Evolutionary conservation across 768 basidiomycete species (phyloP).

Genomic region (Tulasnella calospora): DNA sequence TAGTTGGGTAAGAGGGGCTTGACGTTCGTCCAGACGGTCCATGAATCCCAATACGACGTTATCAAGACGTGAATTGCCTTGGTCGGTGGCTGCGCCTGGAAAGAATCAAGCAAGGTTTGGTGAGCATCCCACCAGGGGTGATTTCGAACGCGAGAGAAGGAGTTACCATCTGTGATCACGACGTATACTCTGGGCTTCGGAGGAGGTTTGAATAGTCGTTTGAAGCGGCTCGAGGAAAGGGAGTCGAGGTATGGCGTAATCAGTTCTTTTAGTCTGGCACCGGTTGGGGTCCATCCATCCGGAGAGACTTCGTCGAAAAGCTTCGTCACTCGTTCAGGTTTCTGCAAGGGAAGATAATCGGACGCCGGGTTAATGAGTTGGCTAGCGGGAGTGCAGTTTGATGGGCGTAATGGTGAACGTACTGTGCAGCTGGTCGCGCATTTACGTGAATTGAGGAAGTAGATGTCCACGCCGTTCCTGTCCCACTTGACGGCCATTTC

Average conservation of each 20-base stretch:
- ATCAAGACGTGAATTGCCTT: neutral
- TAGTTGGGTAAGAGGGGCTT: slow-evolving; percentile 40
- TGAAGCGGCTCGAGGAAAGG: neutral
- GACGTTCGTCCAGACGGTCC: slow-evolving; percentile 38
- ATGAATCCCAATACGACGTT: neutral
- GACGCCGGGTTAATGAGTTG: neutral
- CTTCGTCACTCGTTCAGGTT: neutral
- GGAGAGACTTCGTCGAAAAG: slow-evolving; percentile 7
- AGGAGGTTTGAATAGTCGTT: neutral
- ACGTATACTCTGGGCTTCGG: neutral
- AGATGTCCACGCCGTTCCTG: slow-evolving; percentile 54
- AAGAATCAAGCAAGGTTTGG: neutral
- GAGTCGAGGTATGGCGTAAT: neutral
- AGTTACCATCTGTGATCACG: slow-evolving; percentile 2
- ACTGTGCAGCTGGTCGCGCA: neutral
- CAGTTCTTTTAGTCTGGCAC: neutral
- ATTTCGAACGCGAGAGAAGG: neutral
- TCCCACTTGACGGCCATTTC: slow-evolving; percentile 49
- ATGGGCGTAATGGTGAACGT: neutral
- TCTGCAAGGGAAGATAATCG: neutral
- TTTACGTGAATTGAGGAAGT: slow-evolving; percentile 48
- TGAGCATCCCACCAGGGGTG: neutral
- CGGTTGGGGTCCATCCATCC: slow-evolving; percentile 1
- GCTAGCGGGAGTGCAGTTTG: neutral
- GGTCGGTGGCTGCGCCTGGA: neutral